Base-by-base conservation (phyloP, 306 rosid species). In the Quercus berberidifolia region DNA sequence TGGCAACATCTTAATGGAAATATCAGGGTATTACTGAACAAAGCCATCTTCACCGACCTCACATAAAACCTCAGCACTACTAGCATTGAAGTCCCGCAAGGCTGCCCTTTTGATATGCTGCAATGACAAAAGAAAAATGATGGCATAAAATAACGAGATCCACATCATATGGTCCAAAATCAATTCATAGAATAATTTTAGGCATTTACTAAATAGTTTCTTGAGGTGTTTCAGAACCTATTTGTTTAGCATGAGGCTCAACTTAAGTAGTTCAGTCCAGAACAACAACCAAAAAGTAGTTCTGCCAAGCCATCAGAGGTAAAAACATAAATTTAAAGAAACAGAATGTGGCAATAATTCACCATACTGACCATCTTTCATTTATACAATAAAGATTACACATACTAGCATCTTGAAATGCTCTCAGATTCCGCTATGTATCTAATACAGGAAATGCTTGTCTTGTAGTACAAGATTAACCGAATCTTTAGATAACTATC, bases 51-150 rank as follows among this genome's bases (percentile, higher is more conserved):
- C 72, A 78, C 87, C 70, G 76, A 91, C 98, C 97, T 90, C 92
- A 56, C 97, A 93, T 77, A 95, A 64, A 82, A 93, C 97, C 88
- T 93, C 98, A 7, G 98, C 99, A 82, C 91, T 90, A 76, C 87
- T 80, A 76, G 99, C 94, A 33, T 86, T 85, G 78, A 87, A 86
- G 78, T 86, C 86, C 82, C 87, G 88, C 74, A 93, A 43, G 57
- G 98, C 98, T 46, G 89, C 80, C 51, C 94, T 91, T 84, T 87
- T 91, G 76, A 95, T 91, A 88, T 90, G 98, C 99, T 92, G 92
- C 85, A 75, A 87, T 59, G 54, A 86, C 54, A 77, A 77, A 71
- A 79, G 72, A 71, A 14, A 18, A 19, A 78, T 33, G 23, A 46
- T 3, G n/a, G 19, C 23, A 74, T 76, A 60, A 75, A 17, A 54